These are phyloP conservation scores for Penstemon eatonii DNA, from an alignment of 257 asterid species.

Conservation along the genomic window DNA sequence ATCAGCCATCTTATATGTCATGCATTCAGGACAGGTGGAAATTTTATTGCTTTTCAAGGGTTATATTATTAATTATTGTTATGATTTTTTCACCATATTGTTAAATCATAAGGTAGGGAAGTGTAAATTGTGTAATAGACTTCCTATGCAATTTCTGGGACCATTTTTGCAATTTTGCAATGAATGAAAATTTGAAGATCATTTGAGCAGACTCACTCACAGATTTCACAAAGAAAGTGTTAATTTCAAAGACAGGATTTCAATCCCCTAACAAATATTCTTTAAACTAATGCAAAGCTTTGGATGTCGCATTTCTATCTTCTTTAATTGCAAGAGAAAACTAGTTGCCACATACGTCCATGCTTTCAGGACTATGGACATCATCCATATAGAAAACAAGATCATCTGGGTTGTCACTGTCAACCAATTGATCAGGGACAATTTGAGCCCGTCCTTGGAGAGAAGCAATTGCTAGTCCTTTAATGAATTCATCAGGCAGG, in stretches of 20 bases:
- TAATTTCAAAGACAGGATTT: constrained; percentile 7
- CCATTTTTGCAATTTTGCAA: too few species aligned
- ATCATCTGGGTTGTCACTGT: constrained; percentile 60
- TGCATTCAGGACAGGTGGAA: too few species aligned
- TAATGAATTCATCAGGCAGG: constrained; percentile 83
- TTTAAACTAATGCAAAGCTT: constrained; percentile 19
- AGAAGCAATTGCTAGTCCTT: constrained; percentile 72
- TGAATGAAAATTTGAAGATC: too few species aligned
- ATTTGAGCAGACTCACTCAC: constrained; percentile 3
- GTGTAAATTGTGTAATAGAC: too few species aligned
- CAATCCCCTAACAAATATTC: neutral
- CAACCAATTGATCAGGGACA: constrained; percentile 68
- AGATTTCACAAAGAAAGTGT: neutral
- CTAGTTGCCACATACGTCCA: constrained; percentile 98
- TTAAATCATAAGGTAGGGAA: too few species aligned
- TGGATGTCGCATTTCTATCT: constrained; percentile 35
- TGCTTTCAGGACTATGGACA: constrained; percentile 99
- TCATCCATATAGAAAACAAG: constrained; percentile 92
- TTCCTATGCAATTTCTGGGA: too few species aligned
- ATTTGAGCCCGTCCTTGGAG: constrained; percentile 97
- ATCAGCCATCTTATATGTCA: too few species aligned
- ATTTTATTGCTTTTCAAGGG: too few species aligned
- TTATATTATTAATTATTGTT: too few species aligned
- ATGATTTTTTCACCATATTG: too few species aligned
- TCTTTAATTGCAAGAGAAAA: constrained; percentile 65